These are phyloP conservation scores for Maudiozyma bulderi DNA, from an alignment of 805 yeast species.

Conservation along the genomic window DNA sequence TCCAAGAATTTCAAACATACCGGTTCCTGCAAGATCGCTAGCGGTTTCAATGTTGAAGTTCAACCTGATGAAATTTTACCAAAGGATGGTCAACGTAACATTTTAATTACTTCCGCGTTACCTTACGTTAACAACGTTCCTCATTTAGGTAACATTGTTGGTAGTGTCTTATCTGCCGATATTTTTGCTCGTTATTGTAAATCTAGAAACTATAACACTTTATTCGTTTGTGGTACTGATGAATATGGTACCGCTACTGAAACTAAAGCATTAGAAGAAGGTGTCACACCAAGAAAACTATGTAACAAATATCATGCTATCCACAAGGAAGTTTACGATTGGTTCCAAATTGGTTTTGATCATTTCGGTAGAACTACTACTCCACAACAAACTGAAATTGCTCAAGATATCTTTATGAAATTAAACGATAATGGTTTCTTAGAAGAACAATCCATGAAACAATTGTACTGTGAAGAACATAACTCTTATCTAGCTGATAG, in stretches of 20 bases:
- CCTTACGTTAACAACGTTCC: constrained; percentile 98
- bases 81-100: constrained; percentile 59
- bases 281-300: constrained; percentile 73
- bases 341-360: constrained; percentile 94
- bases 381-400: constrained; percentile 79
- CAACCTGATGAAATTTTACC: constrained; percentile 45
- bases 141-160: constrained; percentile 91
- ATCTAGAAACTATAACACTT: constrained; percentile 75
- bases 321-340: constrained; percentile 82
- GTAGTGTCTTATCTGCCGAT: constrained; percentile 89
- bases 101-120: constrained; percentile 86
- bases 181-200: constrained; percentile 83
- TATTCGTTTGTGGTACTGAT: constrained; percentile 91
- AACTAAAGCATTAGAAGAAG: constrained; percentile 92
- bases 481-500: constrained; percentile 88
- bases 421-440: constrained; percentile 63
- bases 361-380: constrained; percentile 95
- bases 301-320: constrained; percentile 83
- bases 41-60: constrained; percentile 19
- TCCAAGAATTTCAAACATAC: constrained; percentile 31
- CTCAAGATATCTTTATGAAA: constrained; percentile 81
- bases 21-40: constrained; percentile 25
- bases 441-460: constrained; percentile 80
- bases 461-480: constrained; percentile 82
- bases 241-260: constrained; percentile 99